Evolutionary conservation across 2,329 filamentous ascomycete genomes (phyloP).

Genomic region (Hypoxylon sp.): DNA sequence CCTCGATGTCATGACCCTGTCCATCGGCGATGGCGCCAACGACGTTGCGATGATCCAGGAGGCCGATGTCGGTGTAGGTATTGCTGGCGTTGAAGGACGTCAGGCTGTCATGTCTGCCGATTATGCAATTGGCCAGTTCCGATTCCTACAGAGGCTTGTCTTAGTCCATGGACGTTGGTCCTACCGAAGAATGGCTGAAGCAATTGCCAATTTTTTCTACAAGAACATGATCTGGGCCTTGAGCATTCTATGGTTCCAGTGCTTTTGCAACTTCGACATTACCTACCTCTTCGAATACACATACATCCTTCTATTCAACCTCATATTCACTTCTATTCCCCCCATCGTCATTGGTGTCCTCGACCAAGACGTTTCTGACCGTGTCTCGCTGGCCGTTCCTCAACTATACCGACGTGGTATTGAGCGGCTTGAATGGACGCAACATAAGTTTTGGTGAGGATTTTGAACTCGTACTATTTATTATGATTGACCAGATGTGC

Average conservation of each 20-base stretch:
- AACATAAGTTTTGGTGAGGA: slow-evolving; percentile 92
- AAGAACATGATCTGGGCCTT: slow-evolving; percentile 99
- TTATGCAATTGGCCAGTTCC: slow-evolving; percentile 94
- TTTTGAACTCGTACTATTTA: not conserved
- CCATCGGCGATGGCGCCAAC: slow-evolving; percentile 93
- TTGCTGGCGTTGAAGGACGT: slow-evolving; percentile 91
- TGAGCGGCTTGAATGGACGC: slow-evolving; percentile 95
- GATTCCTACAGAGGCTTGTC: slow-evolving; percentile 85
- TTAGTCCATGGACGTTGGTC: slow-evolving; percentile 95
- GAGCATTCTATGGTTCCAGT: slow-evolving; percentile 96
- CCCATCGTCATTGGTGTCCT: slow-evolving; percentile 96
- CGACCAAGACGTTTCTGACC: slow-evolving; percentile 96
- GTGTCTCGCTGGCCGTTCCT: slow-evolving; percentile 92
- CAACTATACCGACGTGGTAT: slow-evolving; percentile 96
- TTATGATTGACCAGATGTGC: slow-evolving; percentile 44
- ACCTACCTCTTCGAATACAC: slow-evolving; percentile 98
- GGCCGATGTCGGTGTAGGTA: slow-evolving; percentile 95
- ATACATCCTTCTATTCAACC: slow-evolving; percentile 96
- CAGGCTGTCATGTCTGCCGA: slow-evolving; percentile 97
- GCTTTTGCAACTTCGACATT: slow-evolving; percentile 95
- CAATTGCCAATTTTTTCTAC: slow-evolving; percentile 99
- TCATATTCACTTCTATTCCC: slow-evolving; percentile 95
- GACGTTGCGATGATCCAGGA: slow-evolving; percentile 99
- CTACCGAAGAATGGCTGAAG: slow-evolving; percentile 93
- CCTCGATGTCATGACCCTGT: slow-evolving; percentile 94